Evolutionary conservation across 495 filamentous ascomycete genomes (phyloP), one percentile per base, ranked within the genome.

Genomic region (Lasiosphaeria hispida): DNA sequence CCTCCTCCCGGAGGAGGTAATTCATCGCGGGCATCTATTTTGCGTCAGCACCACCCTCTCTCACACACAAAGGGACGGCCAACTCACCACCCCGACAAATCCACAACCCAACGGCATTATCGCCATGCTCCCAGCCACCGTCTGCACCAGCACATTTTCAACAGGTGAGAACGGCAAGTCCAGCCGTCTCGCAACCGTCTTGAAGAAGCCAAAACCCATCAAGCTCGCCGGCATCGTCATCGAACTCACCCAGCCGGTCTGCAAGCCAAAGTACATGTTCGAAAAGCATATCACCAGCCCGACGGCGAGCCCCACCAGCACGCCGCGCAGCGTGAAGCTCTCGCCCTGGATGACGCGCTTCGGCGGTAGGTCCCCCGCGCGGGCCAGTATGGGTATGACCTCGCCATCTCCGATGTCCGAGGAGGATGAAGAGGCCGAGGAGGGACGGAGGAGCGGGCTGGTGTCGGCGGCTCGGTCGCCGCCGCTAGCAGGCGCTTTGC

Each of bases 71-170:
- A n/a, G 1, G 9, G 15, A 37, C 2, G 15, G 35, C 13, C 18
- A 36, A 66, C 70, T 64, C 59, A 77, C 68, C 18, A 83, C 91
- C 4, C 90, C 94, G 8, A 98, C 93, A 67, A 97, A 97, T 1
- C 94, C 94, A 63, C 94, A 96, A 0, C 92, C 92, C 18, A 99
- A 72, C 5, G 95, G 95, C 94, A 97, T 97, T 4, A 93, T 96
- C 0, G 94, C 95, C 69, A 97, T 92, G 18, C 89, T 87, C 9
- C 93, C 92, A 0, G 95, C 94, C 40, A 99, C 93, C 4, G 92
- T 96, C 75, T 97, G 95, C 5, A 99, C 92, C 33, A 99, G 81
- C 7, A 98, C 95, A 70, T 99, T 99, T 73, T 99, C 95, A 30
- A 97, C 90, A 0, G 93, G 92, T 6, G 88, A 89, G 65, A 97